Evolutionary conservation across 371 early-diverging fungal genomes (phyloP), one percentile per base, ranked within the genome.

Genomic region (Quaeritorhiza haematococci): DNA sequence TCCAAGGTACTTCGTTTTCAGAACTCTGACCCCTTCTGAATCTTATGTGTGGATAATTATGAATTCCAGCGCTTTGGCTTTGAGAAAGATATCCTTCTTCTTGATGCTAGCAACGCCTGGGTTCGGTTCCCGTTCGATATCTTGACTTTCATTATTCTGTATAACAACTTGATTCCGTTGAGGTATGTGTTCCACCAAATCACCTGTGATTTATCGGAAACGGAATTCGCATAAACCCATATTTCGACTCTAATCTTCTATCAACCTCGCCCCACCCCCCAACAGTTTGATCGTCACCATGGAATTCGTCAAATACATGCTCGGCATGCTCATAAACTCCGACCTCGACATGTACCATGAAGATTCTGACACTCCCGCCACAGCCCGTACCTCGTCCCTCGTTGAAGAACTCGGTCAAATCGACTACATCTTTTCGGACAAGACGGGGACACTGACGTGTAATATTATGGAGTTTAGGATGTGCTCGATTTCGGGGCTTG

Each of bases 361-460:
- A 5, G 71, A 70, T 29, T 72, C 79, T 3, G 81, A 88, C 54
- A 83, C 88, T 4, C 85, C 88, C 0, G 92, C 91, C 0, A 80
- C 79, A 55, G 88, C 90, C 1, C 73, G 88, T 24, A 93, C 93
- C 13, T 84, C 88, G 0, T 84, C 86, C 30, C 80, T 94, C 26
- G 85, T 89, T 56, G 98, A 97, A 69, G 96, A 97, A 61, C 72
- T 96, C 10, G 98, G 96, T 17, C 88, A 89, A 67, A 88, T 98
- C 57, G 90, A 92, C 49, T 94, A 92, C 69, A 84, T 98, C 43
- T 90, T 98, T 53, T 89, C 92, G 35, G 99, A 98, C 73, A 98
- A 98, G 76, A 98, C 98, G 7, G 98, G 98, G 13, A 97, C 98
- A 4, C 72, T 97, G 27, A 97, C 98, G 0, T 88, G 91, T 63